Base-by-base conservation (phyloP, 805 yeast genomes). In the Candida odintsovae region DNA sequence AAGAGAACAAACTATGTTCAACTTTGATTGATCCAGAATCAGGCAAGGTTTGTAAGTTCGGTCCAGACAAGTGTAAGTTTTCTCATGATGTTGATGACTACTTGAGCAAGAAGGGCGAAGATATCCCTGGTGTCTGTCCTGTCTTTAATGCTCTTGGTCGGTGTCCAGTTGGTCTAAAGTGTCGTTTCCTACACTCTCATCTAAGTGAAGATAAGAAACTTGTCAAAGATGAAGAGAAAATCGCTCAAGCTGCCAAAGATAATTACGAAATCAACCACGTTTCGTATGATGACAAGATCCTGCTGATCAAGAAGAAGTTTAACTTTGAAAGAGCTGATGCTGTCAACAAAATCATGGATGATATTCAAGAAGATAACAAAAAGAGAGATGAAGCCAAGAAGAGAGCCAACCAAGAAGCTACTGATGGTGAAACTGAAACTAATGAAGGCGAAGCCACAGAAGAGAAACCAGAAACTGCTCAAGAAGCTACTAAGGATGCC, bases 101-200 rank as follows among this genome's bases (percentile, higher is more conserved):
- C 57, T 63, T 94, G 26, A 67, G 61, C 0, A 63, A 76, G 21
- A 92, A 94, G 63, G 84, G 80, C 1, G 72, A 67, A 0, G 98
- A 94, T 62, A 68, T 88, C 20, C 77, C 73, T 10, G 95, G 95
- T 0, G 59, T 58, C 2, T 94, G 99, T 66, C 98, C 99, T 0
- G 96, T 88, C 4, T 90, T 69, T 61, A 70, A 70, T 29, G 83
- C 86, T 1, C 70, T 88, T 31, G 99, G 99, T 0, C 82, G 79
- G 59, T 94, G 99, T 71, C 96, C 96, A 4, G 77, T 85, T 50
- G 99, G 99, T 0, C 67, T 87, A 56, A 92, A 88, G 64, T 94
- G 99, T 68, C 78, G 97, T 57, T 94, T 96, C 88, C 74, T 94
- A 47, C 69, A 76, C 3, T 77, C 87, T 15, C 98, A 94, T 67